Conservation (phyloP, 2,329 filamentous ascomycete species). For the Tolypocladium sp. region DNA sequence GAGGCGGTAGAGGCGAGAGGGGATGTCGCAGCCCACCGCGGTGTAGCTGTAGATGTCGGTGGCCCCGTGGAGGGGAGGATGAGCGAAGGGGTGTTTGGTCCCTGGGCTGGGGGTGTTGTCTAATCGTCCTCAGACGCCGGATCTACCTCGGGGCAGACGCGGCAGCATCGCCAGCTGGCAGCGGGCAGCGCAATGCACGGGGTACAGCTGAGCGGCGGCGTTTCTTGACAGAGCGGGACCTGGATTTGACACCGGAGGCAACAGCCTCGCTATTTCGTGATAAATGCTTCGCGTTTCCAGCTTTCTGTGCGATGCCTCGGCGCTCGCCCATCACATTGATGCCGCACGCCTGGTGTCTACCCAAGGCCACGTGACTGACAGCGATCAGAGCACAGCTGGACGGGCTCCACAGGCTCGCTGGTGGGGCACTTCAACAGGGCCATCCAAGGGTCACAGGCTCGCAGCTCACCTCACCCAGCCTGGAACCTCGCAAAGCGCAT, state of each 20-base stretch:
- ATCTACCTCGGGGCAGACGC: conserved; percentile 7
- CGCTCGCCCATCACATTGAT: not conserved
- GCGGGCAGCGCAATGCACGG: not conserved
- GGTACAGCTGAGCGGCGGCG: not conserved
- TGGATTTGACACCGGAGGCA: not conserved
- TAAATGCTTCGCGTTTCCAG: not conserved
- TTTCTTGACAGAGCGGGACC: not conserved
- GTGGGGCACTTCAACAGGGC: conserved; percentile 1
- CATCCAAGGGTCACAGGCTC: not conserved
- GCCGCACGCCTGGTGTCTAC: not conserved
- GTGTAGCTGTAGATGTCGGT: conserved; percentile 12
- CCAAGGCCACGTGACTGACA: not conserved
- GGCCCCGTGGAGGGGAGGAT: conserved; percentile 1
- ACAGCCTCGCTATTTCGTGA: not conserved
- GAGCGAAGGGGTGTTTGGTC: not conserved
- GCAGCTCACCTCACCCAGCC: not conserved
- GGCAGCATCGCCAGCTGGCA: conserved; percentile 1
- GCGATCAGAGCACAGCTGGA: not conserved
- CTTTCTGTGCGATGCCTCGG: not conserved
- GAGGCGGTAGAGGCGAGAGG: conserved; percentile 11
- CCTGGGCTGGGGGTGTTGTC: not conserved
- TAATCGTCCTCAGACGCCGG: conserved; percentile 3
- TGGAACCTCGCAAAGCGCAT: not conserved
- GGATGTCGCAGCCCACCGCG: conserved; percentile 8
- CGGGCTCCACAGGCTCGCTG: not conserved